Percentiles rank a stretch among this genome's conserved stretches.
phyloP scores from a whole-genome alignment of 305 asterid genomes.

The Solanum hybrid region DNA sequence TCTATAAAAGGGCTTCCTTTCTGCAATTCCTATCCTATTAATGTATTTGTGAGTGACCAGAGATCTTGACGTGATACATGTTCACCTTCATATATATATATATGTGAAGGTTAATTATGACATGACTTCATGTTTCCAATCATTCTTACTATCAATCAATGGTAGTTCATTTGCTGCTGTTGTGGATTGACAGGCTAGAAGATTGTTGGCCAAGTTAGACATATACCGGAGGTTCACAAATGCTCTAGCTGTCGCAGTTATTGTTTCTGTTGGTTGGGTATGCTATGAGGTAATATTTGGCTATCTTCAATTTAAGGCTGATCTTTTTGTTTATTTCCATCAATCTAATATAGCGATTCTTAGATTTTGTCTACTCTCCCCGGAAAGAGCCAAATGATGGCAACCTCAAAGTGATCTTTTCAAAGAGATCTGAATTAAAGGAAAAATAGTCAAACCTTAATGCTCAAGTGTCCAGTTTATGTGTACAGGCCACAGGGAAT shows the following conservation, averaged over 20 bases:
- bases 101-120: not conserved
- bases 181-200: conserved; percentile 49
- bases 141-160: not conserved
- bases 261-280: conserved; percentile 95
- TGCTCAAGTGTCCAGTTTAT: not conserved
- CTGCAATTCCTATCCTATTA: not conserved
- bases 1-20: not conserved
- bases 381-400: not conserved
- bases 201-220: conserved; percentile 81
- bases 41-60: not conserved
- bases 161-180: not conserved
- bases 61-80: not conserved
- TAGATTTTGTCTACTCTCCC: not conserved
- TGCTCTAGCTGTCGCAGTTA: conserved; percentile 75
- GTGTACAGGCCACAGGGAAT: not conserved
- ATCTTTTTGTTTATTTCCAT: not conserved
- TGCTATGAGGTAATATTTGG: conserved; percentile 69
- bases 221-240: conserved; percentile 94
- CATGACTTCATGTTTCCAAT: not conserved
- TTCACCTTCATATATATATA: not conserved
- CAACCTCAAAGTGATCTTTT: not conserved
- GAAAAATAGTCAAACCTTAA: not conserved
- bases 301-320: not conserved
- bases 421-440: not conserved
- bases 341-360: not conserved